Percentiles rank a stretch among this genome's conserved stretches.
These are phyloP conservation scores for Cutaneotrichosporon curvatum DNA, from an alignment of 1,284 basidiomycete genomes.

Conservation along the genomic window DNA sequence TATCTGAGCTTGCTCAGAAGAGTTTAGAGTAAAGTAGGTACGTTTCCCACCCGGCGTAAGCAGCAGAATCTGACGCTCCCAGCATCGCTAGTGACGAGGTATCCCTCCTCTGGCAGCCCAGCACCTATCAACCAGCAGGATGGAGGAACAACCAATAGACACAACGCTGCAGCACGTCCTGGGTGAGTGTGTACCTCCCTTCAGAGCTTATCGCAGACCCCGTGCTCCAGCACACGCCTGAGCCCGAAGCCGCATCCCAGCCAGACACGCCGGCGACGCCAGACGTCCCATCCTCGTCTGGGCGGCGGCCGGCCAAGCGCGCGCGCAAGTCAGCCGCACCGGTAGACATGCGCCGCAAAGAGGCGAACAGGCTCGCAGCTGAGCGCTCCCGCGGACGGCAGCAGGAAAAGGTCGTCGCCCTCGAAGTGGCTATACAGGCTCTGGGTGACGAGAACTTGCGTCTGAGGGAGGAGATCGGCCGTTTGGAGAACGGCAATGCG, in stretches of 20 bases:
- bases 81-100: too few relatives aligned
- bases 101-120: too few relatives aligned
- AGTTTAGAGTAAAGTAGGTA: too few relatives aligned
- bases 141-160: constrained; percentile 11
- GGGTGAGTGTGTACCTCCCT: constrained; percentile 3
- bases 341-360: constrained; percentile 30
- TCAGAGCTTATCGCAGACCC: constrained; percentile 2
- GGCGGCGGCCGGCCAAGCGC: too few relatives aligned
- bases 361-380: constrained; percentile 45
- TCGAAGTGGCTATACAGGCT: constrained; percentile 31
- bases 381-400: constrained; percentile 38
- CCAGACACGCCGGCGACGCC: too few relatives aligned
- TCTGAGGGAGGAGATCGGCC: constrained; percentile 32
- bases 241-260: not conserved
- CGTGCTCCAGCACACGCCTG: not conserved
- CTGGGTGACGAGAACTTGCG: constrained; percentile 38
- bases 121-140: not conserved
- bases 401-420: constrained; percentile 29
- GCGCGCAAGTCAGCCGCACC: too few relatives aligned
- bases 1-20: too few relatives aligned
- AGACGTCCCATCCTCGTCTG: too few relatives aligned
- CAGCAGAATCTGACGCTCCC: too few relatives aligned
- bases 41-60: too few relatives aligned
- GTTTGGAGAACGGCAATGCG: constrained; percentile 18
- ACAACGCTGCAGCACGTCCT: constrained; percentile 13